Conservation (phyloP, 352 stramenopile genomes). For the Phytophthora hybrid region DNA sequence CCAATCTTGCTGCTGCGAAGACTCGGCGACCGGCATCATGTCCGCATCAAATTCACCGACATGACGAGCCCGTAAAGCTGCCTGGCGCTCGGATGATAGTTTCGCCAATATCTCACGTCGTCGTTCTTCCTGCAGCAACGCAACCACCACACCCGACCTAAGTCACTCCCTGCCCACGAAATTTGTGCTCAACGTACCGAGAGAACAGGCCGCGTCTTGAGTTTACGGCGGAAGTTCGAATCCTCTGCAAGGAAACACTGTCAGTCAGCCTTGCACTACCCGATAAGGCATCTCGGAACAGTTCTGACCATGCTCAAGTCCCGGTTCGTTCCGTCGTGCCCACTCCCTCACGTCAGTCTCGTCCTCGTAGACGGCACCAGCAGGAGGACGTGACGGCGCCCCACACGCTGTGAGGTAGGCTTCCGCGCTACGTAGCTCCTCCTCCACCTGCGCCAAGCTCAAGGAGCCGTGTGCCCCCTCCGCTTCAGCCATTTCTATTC, state of each 20-base stretch:
- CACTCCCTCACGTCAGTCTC: neutral
- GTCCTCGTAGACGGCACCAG: neutral
- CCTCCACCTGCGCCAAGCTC: conserved; percentile 70
- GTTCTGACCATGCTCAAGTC: conserved; percentile 9
- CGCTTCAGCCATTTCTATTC: conserved; percentile 27
- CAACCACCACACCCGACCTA: neutral
- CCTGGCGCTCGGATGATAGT: conserved; percentile 62
- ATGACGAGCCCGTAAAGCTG: conserved; percentile 33
- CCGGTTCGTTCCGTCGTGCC: conserved; percentile 15
- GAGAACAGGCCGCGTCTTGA: conserved; percentile 45
- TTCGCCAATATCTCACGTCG: conserved; percentile 74
- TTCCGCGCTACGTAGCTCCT: conserved; percentile 70
- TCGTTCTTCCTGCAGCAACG: conserved; percentile 56
- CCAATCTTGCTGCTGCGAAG: conserved; percentile 3
- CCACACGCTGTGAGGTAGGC: conserved; percentile 55
- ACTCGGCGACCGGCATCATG: neutral
- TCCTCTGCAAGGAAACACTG: conserved; percentile 16
- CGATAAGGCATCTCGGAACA: neutral
- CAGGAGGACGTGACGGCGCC: neutral
- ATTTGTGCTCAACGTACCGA: conserved; percentile 33
- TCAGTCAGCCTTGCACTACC: neutral
- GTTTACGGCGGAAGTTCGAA: conserved; percentile 36
- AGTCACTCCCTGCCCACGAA: neutral
- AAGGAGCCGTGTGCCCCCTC: conserved; percentile 27
- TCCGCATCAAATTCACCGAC: conserved; percentile 1